Percentiles rank a stretch among this genome's conserved stretches.
These are phyloP conservation scores for Pyropia haitanensis DNA, from an alignment of 23 red algal genomes.

Conservation along the genomic window DNA sequence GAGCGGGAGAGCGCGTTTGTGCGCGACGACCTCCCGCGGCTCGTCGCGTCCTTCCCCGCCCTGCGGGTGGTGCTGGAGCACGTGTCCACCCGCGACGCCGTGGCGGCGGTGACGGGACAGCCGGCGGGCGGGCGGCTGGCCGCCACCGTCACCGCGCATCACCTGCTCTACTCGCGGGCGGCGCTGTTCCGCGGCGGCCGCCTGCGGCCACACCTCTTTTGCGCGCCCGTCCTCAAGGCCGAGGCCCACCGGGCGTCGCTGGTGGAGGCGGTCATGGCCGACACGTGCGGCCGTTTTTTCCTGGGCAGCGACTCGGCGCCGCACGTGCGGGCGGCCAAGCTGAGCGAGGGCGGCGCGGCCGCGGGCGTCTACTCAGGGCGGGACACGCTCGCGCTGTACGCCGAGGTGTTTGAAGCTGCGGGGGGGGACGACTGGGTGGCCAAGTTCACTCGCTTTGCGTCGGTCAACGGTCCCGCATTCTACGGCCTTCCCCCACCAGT, in stretches of 20 bases:
- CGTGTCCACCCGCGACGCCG: constrained; percentile 68
- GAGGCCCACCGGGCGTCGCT: constrained; percentile 64
- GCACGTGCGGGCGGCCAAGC: constrained; percentile 42
- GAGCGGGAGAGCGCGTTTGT: constrained; percentile 84
- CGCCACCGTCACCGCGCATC: constrained; percentile 81
- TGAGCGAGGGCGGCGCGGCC: constrained; percentile 21
- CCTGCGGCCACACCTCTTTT: constrained; percentile 69
- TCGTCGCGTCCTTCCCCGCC: constrained; percentile 41
- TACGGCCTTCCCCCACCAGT: constrained; percentile 67
- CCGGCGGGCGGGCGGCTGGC: constrained; percentile 35
- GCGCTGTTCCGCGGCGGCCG: constrained; percentile 63
- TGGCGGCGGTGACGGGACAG: constrained; percentile 21
- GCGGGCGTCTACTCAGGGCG: constrained; percentile 75
- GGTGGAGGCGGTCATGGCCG: constrained; percentile 42
- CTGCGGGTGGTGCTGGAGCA: constrained; percentile 93
- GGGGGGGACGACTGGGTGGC: constrained; percentile 15
- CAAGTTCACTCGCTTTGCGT: constrained; percentile 67
- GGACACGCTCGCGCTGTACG: constrained; percentile 63
- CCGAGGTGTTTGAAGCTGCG: constrained; percentile 77
- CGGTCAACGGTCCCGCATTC: constrained; percentile 70
- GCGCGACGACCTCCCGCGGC: constrained; percentile 13
- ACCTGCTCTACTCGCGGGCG: constrained; percentile 58
- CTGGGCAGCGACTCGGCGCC: constrained; percentile 88
- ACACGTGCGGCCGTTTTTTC: constrained; percentile 65
- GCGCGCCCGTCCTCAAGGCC: constrained; percentile 85